phyloP scores from a whole-genome alignment of 768 basidiomycete species.

The Trametes coccinea region DNA sequence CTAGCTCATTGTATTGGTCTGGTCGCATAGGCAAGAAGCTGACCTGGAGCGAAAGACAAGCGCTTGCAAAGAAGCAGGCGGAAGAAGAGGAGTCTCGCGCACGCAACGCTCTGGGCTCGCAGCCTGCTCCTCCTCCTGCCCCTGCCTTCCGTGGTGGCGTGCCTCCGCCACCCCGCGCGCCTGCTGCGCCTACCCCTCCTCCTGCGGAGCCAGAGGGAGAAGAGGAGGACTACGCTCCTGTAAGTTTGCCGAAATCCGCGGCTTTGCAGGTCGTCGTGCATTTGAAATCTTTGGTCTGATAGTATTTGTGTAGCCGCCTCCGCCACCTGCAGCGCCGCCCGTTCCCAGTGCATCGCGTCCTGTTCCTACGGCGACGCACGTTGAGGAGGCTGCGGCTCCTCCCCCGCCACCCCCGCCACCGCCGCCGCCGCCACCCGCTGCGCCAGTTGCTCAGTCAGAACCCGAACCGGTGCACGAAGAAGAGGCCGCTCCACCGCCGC shows the following conservation, averaged over 20 bases:
- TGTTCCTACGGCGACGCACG: slow-evolving; percentile 1
- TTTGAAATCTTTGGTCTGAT: no score
- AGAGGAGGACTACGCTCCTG: slow-evolving; percentile 16
- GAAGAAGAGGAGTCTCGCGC: slow-evolving; percentile 77
- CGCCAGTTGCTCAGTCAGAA: background rate
- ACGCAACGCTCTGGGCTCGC: slow-evolving; percentile 46
- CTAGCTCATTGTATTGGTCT: no score
- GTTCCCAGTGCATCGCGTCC: slow-evolving; percentile 16
- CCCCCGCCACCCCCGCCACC: slow-evolving; percentile 38
- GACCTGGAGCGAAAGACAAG: slow-evolving; percentile 94
- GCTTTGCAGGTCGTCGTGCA: no score
- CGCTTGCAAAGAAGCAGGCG: slow-evolving; percentile 81
- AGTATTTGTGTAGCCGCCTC: slow-evolving; percentile 13
- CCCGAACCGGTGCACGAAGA: slow-evolving; percentile 37
- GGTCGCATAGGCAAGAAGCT: slow-evolving; percentile 62
- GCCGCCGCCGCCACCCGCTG: slow-evolving; percentile 31
- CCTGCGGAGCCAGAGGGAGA: slow-evolving; percentile 34
- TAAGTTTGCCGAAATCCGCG: background rate
- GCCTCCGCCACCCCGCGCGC: slow-evolving; percentile 13
- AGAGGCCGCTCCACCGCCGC: slow-evolving; percentile 33
- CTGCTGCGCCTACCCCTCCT: slow-evolving; percentile 7
- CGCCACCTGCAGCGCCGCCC: slow-evolving; percentile 7
- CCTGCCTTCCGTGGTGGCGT: slow-evolving; percentile 21
- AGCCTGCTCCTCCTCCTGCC: slow-evolving; percentile 37
- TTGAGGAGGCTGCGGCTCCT: slow-evolving; percentile 35